Evolutionary conservation across 2,329 filamentous ascomycete genomes (phyloP), one percentile per base, ranked within the genome.

Genomic region (Cyclaneusma minus): DNA sequence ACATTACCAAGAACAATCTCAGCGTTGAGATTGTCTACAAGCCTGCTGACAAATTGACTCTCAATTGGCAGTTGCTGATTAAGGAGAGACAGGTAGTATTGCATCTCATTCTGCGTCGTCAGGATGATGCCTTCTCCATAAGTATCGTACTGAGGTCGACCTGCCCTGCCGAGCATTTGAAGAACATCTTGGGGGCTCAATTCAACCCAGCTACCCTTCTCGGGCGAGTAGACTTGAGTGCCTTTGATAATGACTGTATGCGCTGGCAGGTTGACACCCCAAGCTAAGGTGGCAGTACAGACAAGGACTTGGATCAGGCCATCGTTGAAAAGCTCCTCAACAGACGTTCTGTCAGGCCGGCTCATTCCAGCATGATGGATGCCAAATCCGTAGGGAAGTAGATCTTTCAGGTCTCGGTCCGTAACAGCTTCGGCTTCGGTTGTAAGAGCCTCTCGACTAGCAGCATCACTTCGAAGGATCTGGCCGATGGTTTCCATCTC

Each of bases 221-320:
- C 89, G 0, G 89, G 89, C 0, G 89, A 95, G 55, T 98, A 98
- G 12, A 98, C 78, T 46, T 93, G 84, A 1, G 89, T 98, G 29
- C 89, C 89, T 55, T 98, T 98, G 60, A 98, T 98, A 47, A 98
- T 87, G 44, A 98, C 89, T 1, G 89, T 95, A 47, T 98, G 89
- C 3, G 89, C 89, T 4, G 89, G 89, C 46, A 98, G 58, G 52
- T 98, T 98, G 47, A 98, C 89, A 70, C 89, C 89, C 89, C 89
- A 98, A 13, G 89, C 89, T 28, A 98, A 62, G n/a, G 89, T 98
- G 20, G 91, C 87, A 20, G 89, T 98, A 54, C 84, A 95, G 18
- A 95, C 87, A 26, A 98, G 71, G 2, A 98, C 89, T 49, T 94
- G 85, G 19, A 98, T 82, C 16, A 80, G 74, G 34, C 87, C 87